A percentile compares a stretch with the other conserved stretches of the same genome.
Conservation (phyloP, 768 basidiomycete species). For the Rhizopogon salebrosus region DNA sequence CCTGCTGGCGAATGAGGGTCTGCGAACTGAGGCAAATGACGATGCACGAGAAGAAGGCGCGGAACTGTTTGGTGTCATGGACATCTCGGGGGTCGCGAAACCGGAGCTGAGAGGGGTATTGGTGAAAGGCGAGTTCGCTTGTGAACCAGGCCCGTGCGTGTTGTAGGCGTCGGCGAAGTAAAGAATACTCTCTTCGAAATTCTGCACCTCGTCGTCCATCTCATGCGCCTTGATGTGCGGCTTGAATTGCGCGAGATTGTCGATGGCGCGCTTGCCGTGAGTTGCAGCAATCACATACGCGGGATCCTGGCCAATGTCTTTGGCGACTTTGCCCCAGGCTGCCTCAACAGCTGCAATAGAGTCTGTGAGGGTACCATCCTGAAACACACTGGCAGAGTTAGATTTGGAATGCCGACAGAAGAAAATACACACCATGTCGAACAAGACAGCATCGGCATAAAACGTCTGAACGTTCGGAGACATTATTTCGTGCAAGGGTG, state of each 20-base stretch:
- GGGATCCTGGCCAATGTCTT: conserved; percentile 64
- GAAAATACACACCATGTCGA: conserved; percentile 55
- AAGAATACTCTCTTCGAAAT: conserved; percentile 62
- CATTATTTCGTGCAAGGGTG: conserved; percentile 12
- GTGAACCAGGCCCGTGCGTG: conserved; percentile 36
- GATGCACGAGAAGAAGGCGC: conserved; percentile 39
- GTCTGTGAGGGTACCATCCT: conserved; percentile 72
- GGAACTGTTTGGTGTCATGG: conserved; percentile 31
- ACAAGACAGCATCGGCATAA: conserved; percentile 54
- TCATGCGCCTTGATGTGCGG: conserved; percentile 49
- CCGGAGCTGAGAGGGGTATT: conserved; percentile 25
- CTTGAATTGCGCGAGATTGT: conserved; percentile 63
- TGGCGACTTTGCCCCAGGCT: conserved; percentile 70
- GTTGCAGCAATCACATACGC: conserved; percentile 65
- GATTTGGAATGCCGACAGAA: conserved; percentile 6
- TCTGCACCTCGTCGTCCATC: conserved; percentile 53
- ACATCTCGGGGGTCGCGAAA: conserved; percentile 36
- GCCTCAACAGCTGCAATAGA: conserved; percentile 71
- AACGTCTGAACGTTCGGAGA: conserved; percentile 31
- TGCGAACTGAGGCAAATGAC: conserved; percentile 35
- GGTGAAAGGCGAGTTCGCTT: conserved; percentile 3
- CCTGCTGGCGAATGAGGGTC: conserved; percentile 42
- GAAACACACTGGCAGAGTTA: conserved; percentile 20
- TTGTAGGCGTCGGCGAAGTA: conserved; percentile 59
- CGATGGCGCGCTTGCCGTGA: conserved; percentile 75